Conservation (phyloP, 2,329 filamentous ascomycete species). For the Colletotrichum plurivorum region DNA sequence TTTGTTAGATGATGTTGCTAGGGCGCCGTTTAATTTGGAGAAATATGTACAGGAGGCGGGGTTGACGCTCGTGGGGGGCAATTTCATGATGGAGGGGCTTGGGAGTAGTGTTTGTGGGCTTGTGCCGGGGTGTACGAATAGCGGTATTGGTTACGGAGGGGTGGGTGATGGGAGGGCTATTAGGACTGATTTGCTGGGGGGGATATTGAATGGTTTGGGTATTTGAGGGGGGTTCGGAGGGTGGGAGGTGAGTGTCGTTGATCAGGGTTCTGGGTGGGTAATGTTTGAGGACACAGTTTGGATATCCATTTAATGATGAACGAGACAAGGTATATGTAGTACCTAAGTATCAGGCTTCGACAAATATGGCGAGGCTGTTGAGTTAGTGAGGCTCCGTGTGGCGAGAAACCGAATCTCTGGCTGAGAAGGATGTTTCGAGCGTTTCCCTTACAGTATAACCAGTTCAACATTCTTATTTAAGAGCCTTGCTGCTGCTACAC, state of each 20-base stretch:
- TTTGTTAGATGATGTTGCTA: neutral
- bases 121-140: neutral
- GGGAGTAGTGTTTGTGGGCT: neutral
- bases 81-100: neutral
- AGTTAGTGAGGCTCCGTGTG: too few species aligned
- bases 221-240: neutral
- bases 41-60: neutral
- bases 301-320: too few species aligned
- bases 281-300: too few species aligned
- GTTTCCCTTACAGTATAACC: too few species aligned
- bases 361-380: too few species aligned
- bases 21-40: neutral
- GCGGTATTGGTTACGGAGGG: neutral
- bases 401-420: too few species aligned
- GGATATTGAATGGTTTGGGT: neutral
- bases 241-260: neutral
- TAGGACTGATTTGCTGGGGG: neutral
- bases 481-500: too few species aligned
- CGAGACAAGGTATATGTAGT: too few species aligned
- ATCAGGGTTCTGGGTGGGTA: neutral
- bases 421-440: too few species aligned
- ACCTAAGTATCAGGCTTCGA: too few species aligned
- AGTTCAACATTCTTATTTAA: too few species aligned
- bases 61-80: slow-evolving; percentile 6
- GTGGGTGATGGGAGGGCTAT: neutral